Conservation (phyloP, 2,329 filamentous ascomycete genomes). For the Byssochlamys sp. region DNA sequence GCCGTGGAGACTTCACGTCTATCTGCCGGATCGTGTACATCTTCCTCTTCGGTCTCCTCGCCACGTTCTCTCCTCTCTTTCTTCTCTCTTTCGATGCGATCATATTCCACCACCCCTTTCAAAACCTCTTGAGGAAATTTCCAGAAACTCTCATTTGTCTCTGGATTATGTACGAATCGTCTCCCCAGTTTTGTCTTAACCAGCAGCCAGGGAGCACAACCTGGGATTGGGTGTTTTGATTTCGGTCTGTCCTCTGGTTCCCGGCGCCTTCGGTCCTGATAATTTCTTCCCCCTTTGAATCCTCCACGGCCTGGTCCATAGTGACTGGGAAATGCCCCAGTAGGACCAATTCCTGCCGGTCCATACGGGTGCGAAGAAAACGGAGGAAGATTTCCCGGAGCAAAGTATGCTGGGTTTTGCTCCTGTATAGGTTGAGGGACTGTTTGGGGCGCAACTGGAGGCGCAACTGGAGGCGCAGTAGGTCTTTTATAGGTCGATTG, state of each 20-base stretch:
- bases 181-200: slow-evolving; percentile 87
- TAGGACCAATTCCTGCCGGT: slow-evolving; percentile 15
- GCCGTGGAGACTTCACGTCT: slow-evolving; percentile 3
- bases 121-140: slow-evolving; percentile 81
- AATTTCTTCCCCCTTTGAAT: slow-evolving; percentile 43
- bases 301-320: slow-evolving; percentile 38
- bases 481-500: slow-evolving; percentile 80
- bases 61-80: slow-evolving; percentile 46
- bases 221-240: slow-evolving; percentile 67
- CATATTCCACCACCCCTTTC: slow-evolving; percentile 61
- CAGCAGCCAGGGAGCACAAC: slow-evolving; percentile 75
- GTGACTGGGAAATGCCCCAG: slow-evolving; percentile 11
- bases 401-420: slow-evolving; percentile 21
- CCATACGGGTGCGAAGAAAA: slow-evolving; percentile 27
- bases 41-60: slow-evolving; percentile 15
- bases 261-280: slow-evolving; percentile 53
- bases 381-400: slow-evolving; percentile 23
- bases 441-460: slow-evolving; percentile 12
- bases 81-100: slow-evolving; percentile 60
- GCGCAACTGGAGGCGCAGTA: slow-evolving; percentile 22
- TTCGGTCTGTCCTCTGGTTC: slow-evolving; percentile 72
- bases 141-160: slow-evolving; percentile 86
- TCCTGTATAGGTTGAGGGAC: slow-evolving; percentile 32
- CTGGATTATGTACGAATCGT: slow-evolving; percentile 79
- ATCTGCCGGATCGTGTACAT: slow-evolving; percentile 11